Conservation (phyloP, 225 moss, liverwort and hornwort genomes). For the Ulota crispa region DNA sequence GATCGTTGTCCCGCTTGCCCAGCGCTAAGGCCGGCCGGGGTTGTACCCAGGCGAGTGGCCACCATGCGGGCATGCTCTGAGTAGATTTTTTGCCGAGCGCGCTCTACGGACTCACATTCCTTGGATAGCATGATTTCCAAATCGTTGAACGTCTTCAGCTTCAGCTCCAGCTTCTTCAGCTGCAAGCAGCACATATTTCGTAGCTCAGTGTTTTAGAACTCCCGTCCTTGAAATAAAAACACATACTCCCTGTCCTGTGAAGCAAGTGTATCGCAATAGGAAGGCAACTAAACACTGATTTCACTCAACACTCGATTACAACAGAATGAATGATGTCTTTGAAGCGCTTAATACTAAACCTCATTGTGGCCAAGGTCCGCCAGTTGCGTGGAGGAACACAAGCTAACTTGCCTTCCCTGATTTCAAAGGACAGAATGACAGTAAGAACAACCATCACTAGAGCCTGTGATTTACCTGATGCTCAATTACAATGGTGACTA, state of each 20-base stretch:
- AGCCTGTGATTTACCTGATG: slow-evolving; percentile 61
- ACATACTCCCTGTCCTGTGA: not conserved
- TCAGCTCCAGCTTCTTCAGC: slow-evolving; percentile 95
- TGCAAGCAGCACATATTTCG: slow-evolving; percentile 30
- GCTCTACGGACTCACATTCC: slow-evolving; percentile 93
- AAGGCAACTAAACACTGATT: not conserved
- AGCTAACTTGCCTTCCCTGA: not conserved
- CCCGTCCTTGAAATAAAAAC: not conserved
- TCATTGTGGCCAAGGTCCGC: not conserved
- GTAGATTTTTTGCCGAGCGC: slow-evolving; percentile 82
- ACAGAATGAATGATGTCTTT: not conserved
- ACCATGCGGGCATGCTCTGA: slow-evolving; percentile 81
- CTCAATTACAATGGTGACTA: slow-evolving; percentile 86
- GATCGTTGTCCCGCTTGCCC: slow-evolving; percentile 50
- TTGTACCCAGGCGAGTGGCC: slow-evolving; percentile 72
- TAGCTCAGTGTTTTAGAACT: not conserved
- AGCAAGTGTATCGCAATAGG: not conserved
- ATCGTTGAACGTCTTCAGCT: slow-evolving; percentile 86
- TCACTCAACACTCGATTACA: slow-evolving; percentile 5
- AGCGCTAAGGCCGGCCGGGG: slow-evolving; percentile 29
- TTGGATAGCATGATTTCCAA: slow-evolving; percentile 82
- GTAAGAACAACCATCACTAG: not conserved
- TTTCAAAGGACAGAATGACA: not conserved
- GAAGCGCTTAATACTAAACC: not conserved
- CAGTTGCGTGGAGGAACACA: not conserved